Percentiles rank a stretch among this genome's conserved stretches.
Evolutionary conservation across 345 rosid genomes (phyloP).

Genomic region (Hypericum perforatum): DNA sequence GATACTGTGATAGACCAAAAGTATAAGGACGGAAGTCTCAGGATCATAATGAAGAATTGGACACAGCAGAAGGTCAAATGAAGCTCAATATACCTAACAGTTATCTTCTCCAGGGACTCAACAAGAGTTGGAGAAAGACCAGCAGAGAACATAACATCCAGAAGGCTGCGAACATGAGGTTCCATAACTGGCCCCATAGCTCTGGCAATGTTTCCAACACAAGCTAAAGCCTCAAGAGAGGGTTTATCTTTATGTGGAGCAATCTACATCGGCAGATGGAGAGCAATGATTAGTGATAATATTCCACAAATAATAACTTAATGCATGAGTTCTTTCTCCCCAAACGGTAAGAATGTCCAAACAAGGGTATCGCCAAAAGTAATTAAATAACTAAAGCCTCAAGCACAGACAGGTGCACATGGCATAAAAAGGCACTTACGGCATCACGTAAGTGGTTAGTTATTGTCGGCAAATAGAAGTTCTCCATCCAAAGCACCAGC

Average conservation of each 20-base stretch:
- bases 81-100: constrained; percentile 40
- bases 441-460: constrained; percentile 87
- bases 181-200: constrained; percentile 90
- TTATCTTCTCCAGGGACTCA: constrained; percentile 84
- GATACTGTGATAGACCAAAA: constrained; percentile 49
- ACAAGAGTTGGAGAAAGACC: constrained; percentile 80
- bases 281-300: not conserved
- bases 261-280: constrained; percentile 35
- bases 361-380: constrained; percentile 11
- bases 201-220: constrained; percentile 93
- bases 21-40: not conserved
- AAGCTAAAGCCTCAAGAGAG: constrained; percentile 90
- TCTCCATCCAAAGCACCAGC: constrained; percentile 99
- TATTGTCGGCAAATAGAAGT: constrained; percentile 96
- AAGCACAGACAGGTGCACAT: constrained; percentile 10
- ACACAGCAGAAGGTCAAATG: constrained; percentile 10
- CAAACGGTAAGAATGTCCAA: constrained; percentile 9
- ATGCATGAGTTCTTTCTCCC: not conserved
- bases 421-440: constrained; percentile 36
- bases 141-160: constrained; percentile 81
- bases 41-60: not conserved
- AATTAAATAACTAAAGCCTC: no score
- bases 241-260: constrained; percentile 98
- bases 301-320: constrained; percentile 1
- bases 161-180: constrained; percentile 64